Conservation (phyloP, 2,329 filamentous ascomycete species). For the Paraconiothyrium sp. region DNA sequence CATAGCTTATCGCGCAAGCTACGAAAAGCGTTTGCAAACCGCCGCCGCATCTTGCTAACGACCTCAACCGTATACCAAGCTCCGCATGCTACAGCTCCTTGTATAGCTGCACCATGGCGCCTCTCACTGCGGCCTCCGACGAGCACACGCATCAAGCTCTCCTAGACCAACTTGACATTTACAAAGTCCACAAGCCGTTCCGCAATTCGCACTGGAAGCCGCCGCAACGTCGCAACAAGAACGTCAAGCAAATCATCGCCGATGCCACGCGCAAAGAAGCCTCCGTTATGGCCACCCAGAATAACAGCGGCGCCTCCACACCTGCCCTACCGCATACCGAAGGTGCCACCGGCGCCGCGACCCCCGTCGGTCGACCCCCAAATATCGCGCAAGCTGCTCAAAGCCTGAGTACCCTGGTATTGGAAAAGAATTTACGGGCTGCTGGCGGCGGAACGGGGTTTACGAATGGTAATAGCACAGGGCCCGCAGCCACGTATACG, state of each 20-base stretch:
- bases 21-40: background rate
- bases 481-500: conserved; percentile 83
- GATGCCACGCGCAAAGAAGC: conserved; percentile 90
- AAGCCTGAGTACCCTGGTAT: conserved; percentile 84
- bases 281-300: conserved; percentile 84
- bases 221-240: conserved; percentile 96
- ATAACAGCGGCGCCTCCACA: conserved; percentile 82
- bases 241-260: conserved; percentile 93
- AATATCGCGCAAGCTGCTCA: conserved; percentile 92
- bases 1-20: background rate
- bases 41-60: background rate
- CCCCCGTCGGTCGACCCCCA: conserved; percentile 60
- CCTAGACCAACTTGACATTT: conserved; percentile 91
- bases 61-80: background rate
- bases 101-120: conserved; percentile 57
- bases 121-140: conserved; percentile 75
- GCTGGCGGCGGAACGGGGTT: conserved; percentile 41
- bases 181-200: conserved; percentile 85
- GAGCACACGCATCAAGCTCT: conserved; percentile 82
- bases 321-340: conserved; percentile 54
- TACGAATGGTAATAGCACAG: conserved; percentile 56
- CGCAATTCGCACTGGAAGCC: conserved; percentile 91
- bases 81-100: conserved; percentile 1
- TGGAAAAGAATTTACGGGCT: conserved; percentile 76
- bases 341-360: conserved; percentile 46